Percentiles rank a stretch among this genome's conserved stretches.
These are phyloP conservation scores for Orbilia blumenaviensis DNA, from an alignment of 2,329 filamentous ascomycete species.

Conservation along the genomic window DNA sequence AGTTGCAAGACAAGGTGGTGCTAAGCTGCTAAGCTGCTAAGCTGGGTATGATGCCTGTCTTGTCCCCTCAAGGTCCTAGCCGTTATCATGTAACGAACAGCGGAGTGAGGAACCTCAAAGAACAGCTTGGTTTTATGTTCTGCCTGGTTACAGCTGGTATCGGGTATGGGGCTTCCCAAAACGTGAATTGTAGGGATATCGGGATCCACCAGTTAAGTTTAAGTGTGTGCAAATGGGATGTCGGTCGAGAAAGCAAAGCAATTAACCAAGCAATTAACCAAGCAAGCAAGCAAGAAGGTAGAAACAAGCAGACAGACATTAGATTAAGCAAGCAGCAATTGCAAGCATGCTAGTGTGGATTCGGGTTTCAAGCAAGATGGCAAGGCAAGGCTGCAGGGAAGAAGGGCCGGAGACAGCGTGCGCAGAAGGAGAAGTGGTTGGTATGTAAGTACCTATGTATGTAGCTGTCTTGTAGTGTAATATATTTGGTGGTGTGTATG, in stretches of 20 bases:
- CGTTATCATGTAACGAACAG: conserved; percentile 4
- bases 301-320: not conserved
- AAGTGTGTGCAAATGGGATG: too few species aligned
- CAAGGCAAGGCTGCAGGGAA: not conserved
- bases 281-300: not conserved
- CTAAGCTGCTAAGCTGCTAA: conserved; percentile 23
- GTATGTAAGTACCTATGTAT: too few species aligned
- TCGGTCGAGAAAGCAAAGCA: not conserved
- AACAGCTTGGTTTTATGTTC: conserved; percentile 25
- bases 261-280: not conserved
- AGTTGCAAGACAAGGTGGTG: not conserved
- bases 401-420: conserved; percentile 10
- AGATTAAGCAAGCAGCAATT: not conserved
- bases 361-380: too few species aligned
- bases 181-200: conserved; percentile 37
- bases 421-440: too few species aligned
- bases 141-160: conserved; percentile 21
- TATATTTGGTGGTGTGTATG: too few species aligned
- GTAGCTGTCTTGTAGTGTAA: too few species aligned
- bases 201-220: too few species aligned
- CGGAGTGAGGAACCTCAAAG: conserved; percentile 3
- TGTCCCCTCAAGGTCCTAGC: not conserved
- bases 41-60: conserved; percentile 32
- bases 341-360: not conserved
- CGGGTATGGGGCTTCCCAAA: conserved; percentile 52